Evolutionary conservation across 306 rosid genomes (phyloP), one percentile per base, ranked within the genome.

Genomic region (Cicer pinnatifidum): DNA sequence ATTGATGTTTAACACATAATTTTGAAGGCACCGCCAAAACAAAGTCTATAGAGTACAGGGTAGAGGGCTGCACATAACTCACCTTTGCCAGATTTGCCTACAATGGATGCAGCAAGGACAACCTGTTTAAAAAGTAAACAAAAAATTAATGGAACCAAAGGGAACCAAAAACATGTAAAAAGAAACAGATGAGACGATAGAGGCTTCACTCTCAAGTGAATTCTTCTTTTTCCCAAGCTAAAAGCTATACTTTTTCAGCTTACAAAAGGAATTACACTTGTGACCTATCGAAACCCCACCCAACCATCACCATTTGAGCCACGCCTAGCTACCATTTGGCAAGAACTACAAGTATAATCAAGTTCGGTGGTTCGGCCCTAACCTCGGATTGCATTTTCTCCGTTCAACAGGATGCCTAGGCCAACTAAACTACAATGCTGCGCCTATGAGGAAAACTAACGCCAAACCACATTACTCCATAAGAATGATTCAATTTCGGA

Each of bases 21-120:
- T 6, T 40, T 40, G 8, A 6, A 40, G 8, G 44, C 44, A 40
- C 44, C 8, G 8, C 44, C 44, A 40, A 40, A 28, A 28, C 33
- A 28, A 28, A 4, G 44, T 6, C 44, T 40, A 40, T 1, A 40
- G 33, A 43, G 59, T 46, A 35, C 51, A 53, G 66, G 48, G 7
- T 3, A 54, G n/a, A 54, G n/a, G 61, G 61, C 0, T 54, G 17
- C 59, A 65, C 44, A 54, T 59, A 75, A 79, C 91, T 82, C 69
- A 90, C 98, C 97, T 86, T 93, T 93, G 28, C 97, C 98, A 80
- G 98, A 89, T 92, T 93, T 93, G 87, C 90, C 69, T 60, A 93
- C 71, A 56, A 76, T 17, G 51, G 98, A 90, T 79, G 97, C 96
- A 16, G 91, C 98, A 61, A 93, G 97, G 78, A 93, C 97, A 79